Percentiles rank a stretch among this genome's conserved stretches.
Evolutionary conservation across 2,329 filamentous ascomycete genomes (phyloP).

Genomic region (Botrytis fabae): DNA sequence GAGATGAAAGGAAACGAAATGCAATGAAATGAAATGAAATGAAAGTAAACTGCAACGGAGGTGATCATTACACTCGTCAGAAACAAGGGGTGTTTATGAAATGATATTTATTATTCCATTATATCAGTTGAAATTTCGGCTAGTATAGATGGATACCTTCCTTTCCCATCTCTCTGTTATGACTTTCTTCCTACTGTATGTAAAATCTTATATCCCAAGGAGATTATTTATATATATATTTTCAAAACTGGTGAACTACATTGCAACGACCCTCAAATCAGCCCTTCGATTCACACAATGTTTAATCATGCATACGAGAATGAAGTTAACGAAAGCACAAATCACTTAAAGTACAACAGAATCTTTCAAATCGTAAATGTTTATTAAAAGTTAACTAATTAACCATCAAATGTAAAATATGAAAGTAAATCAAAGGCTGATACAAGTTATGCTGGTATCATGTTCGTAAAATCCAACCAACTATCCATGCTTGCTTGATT

Average conservation of each 20-base stretch:
- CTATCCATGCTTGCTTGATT: neutral
- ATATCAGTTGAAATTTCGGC: too few relatives aligned
- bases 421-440: neutral
- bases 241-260: neutral
- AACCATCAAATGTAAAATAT: neutral
- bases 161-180: too few relatives aligned
- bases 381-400: neutral
- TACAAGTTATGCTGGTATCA: constrained; percentile 12
- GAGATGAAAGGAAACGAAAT: too few relatives aligned
- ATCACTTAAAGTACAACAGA: neutral
- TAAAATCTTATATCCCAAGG: neutral
- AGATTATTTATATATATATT: too few relatives aligned
- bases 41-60: too few relatives aligned
- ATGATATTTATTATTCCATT: too few relatives aligned
- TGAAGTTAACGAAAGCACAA: fast-evolving
- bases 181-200: too few relatives aligned
- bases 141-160: too few relatives aligned
- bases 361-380: neutral
- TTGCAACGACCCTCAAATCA: neutral
- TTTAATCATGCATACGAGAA: neutral
- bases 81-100: too few relatives aligned
- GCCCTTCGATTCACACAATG: fast-evolving
- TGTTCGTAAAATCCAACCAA: neutral
- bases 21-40: too few relatives aligned
- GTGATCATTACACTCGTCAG: too few relatives aligned